Base-by-base conservation (phyloP, 495 filamentous ascomycete genomes). In the Lasiosphaeria miniovina region DNA sequence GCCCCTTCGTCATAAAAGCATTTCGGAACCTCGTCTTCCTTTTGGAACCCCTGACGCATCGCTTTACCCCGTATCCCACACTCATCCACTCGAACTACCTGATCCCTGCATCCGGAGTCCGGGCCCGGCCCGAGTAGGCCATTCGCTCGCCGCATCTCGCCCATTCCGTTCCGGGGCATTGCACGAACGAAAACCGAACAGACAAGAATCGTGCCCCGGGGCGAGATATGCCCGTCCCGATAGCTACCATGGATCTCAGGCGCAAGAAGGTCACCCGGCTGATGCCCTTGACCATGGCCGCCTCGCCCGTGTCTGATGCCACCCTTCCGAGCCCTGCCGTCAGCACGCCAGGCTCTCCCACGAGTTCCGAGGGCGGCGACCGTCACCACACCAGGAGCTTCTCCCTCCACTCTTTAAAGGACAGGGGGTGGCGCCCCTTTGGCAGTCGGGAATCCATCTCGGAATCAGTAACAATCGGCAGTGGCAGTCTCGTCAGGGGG, bases 371-470 rank as follows among this genome's bases (percentile, higher is more conserved):
- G 6, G 62, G 63, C 38, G 55, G 59, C n/a, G 60, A 65, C 31
- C 58, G 58, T 45, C 45, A 40, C n/a, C 49, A 46, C 43, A 46
- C 12, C 43, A 11, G 58, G 24, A 33, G 49, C 31, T 72, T 72
- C 45, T 74, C 69, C 15, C 52, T 74, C 53, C 56, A 55, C 46
- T 63, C 63, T 45, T 49, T 72, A 58, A 66, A 53, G 14, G 40
- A 60, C 52, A 64, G 50, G 49, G 36, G 64, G 35, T 62, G 60
- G 54, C 57, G 65, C 43, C 68, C 70, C 6, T 50, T 71, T 54
- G 61, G 61, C 60, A 62, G 48, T 57, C 60, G 61, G 9, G 56
- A 61, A 31, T 49, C 55, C 6, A 50, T 59, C 33, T 40, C 55
- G 38, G 54, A 45, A 49, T 41, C 24, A 57, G 31, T 17, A 60